Percentiles rank a stretch among this genome's conserved stretches.
Evolutionary conservation across 768 basidiomycete genomes (phyloP).

Genomic region (Kwoniella sp.): DNA sequence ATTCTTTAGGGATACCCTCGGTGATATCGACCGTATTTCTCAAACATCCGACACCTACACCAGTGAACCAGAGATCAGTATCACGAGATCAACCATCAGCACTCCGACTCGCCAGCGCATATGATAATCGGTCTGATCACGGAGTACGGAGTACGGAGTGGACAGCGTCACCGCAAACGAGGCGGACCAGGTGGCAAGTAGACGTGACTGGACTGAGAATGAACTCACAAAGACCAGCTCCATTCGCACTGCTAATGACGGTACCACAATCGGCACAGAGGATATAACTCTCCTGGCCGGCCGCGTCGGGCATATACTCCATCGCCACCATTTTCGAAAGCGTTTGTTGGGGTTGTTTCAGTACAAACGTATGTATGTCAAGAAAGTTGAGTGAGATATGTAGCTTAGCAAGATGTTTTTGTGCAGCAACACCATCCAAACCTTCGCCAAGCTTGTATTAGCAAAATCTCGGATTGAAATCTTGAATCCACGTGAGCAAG

Average conservation of each 20-base stretch:
- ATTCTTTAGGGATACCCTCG: slow-evolving; percentile 87
- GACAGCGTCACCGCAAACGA: too few species aligned
- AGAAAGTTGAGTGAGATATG: background rate
- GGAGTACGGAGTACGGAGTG: too few species aligned
- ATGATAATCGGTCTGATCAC: too few species aligned
- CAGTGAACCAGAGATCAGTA: too few species aligned
- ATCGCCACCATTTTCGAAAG: slow-evolving; percentile 43
- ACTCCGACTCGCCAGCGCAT: too few species aligned
- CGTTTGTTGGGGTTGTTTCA: background rate
- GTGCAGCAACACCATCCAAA: background rate
- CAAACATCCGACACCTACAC: slow-evolving; percentile 53
- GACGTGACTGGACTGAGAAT: background rate
- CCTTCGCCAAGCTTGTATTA: background rate
- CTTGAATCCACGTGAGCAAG: background rate
- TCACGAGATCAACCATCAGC: too few species aligned
- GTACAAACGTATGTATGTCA: background rate
- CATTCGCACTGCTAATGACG: slow-evolving; percentile 51
- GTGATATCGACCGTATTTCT: slow-evolving; percentile 85
- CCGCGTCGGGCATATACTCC: slow-evolving; percentile 51
- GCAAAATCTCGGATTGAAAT: background rate
- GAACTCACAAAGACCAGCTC: slow-evolving; percentile 52
- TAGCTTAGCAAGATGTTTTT: slow-evolving; percentile 1
- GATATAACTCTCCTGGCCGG: slow-evolving; percentile 51
- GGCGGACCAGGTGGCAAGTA: background rate
- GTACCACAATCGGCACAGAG: slow-evolving; percentile 56